Conservation (phyloP, 192 early-diverging fungal genomes). For the Obelidium mucronatum region DNA sequence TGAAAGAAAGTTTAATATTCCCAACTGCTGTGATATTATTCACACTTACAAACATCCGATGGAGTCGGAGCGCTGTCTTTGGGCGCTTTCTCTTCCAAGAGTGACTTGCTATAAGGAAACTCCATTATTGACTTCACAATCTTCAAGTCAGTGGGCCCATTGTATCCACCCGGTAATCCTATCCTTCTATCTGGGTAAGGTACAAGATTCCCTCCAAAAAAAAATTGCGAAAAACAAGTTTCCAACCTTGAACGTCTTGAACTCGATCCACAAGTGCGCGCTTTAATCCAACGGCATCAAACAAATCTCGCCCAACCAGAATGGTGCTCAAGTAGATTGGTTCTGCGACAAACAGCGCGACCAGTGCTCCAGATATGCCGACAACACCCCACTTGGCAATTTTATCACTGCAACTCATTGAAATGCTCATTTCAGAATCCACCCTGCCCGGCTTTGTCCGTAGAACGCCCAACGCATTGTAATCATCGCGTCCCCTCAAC, state of each 20-base stretch:
- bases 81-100: background rate
- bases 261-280: conserved; percentile 72
- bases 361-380: conserved; percentile 76
- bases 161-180: background rate
- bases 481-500: conserved; percentile 70
- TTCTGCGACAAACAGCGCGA: conserved; percentile 60
- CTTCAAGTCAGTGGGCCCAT: too few species aligned
- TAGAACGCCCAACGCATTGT: conserved; percentile 62
- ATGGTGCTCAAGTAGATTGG: conserved; percentile 77
- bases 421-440: conserved; percentile 75
- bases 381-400: conserved; percentile 87
- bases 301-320: conserved; percentile 74
- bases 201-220: conserved; percentile 1
- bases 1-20: too few species aligned
- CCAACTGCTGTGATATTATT: too few species aligned
- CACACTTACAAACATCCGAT: conserved; percentile 14
- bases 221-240: background rate
- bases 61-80: background rate
- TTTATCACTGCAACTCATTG: conserved; percentile 89
- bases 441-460: conserved; percentile 77
- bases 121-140: background rate
- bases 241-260: conserved; percentile 39
- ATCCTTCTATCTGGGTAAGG: background rate
- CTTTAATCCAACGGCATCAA: conserved; percentile 62
- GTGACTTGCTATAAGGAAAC: conserved; percentile 4